A percentile compares a stretch with the other conserved stretches of the same genome.
Conservation (phyloP, 176 grass and related monocot species). For the Chloris gayana region DNA sequence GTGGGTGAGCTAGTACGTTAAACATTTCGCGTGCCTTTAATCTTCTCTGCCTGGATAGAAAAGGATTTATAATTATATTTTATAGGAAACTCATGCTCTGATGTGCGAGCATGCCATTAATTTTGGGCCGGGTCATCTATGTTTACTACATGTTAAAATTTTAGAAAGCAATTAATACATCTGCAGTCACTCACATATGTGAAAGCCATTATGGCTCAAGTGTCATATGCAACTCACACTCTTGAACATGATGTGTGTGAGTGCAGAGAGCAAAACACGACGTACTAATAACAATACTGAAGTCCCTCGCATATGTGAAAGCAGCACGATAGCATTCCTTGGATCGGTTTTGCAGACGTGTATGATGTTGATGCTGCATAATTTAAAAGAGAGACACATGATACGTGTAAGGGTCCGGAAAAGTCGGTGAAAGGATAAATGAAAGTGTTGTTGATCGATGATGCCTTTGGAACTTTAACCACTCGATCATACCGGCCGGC, state of each 20-base stretch:
- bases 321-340: background rate
- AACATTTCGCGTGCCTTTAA: background rate
- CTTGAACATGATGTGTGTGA: too few species aligned
- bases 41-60: too few species aligned
- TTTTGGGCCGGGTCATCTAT: too few species aligned
- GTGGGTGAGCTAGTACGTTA: background rate
- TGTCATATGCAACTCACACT: too few species aligned
- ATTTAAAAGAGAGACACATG: constrained; percentile 3
- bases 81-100: too few species aligned
- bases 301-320: background rate
- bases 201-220: too few species aligned
- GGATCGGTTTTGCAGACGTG: background rate
- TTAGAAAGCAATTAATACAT: too few species aligned
- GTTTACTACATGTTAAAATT: too few species aligned
- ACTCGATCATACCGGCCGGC: background rate
- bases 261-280: too few species aligned
- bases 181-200: too few species aligned
- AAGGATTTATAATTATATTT: too few species aligned
- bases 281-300: background rate
- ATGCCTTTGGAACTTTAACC: background rate
- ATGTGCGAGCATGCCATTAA: too few species aligned
- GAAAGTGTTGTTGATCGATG: background rate
- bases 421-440: background rate
- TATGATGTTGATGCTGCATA: background rate
- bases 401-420: background rate